Conservation (phyloP, 306 rosid species). For the Vachellia collinsii region DNA sequence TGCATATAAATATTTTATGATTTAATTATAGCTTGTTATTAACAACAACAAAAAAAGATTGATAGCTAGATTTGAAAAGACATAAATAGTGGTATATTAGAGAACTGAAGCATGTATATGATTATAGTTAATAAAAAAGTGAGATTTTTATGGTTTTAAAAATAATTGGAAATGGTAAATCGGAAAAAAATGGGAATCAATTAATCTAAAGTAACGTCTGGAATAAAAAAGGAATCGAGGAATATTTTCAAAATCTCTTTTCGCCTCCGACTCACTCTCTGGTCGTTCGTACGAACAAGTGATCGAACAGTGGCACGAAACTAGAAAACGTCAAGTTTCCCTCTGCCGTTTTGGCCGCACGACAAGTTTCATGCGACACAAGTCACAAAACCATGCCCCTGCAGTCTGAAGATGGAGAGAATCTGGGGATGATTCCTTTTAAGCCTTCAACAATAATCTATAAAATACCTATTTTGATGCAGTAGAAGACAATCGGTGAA, state of each 20-base stretch:
- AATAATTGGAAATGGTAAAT: not conserved
- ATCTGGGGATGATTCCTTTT: conserved; percentile 47
- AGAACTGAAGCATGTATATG: not conserved
- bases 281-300: conserved; percentile 19
- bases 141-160: not conserved
- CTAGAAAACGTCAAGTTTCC: conserved; percentile 23
- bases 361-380: not conserved
- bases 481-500: not conserved
- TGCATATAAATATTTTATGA: no score
- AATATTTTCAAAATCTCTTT: not conserved
- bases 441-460: conserved; percentile 35
- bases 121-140: no score
- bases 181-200: not conserved
- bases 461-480: conserved; percentile 15
- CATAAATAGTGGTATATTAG: not conserved
- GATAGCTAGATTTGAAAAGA: not conserved
- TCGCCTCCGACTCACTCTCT: not conserved
- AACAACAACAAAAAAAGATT: not conserved
- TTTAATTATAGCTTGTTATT: no score
- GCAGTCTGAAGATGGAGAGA: not conserved
- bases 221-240: not conserved
- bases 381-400: not conserved
- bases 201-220: no score
- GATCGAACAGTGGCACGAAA: not conserved
- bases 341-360: conserved; percentile 28